Base-by-base conservation (phyloP, 345 rosid genomes). In the Rhizophora mangle region DNA sequence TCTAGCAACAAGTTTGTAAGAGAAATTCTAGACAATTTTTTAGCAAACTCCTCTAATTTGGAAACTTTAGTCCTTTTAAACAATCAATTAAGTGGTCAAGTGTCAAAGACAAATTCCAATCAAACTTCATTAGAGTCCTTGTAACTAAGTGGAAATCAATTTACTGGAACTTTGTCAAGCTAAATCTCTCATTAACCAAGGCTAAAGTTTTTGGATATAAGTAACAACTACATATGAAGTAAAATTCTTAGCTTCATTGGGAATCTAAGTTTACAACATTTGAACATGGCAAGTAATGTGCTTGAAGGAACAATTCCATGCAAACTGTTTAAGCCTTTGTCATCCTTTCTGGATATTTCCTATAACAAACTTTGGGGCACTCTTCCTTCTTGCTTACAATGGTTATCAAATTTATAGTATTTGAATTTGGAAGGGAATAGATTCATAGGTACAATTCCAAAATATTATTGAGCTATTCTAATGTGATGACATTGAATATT, bases 311-410 rank as follows among this genome's bases (percentile, higher is more conserved):
- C 32, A 31, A 31, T 31, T 31, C 32, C 32, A 31, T 31, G 32
- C 5, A 5, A 31, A 31, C 32, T 31, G 32, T 31, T 5, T 31
- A 31, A 2, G 5, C 37, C 58, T 16, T 0, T 1, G 2, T 29
- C 47, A 29, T 47, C 16, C 16, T 10, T 64, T 64, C 29, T 64
- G 21, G 58, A 49, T 22, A 64, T 64, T 26, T 64, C 68, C 6
- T 47, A 51, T 29, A 64, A 49, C 37, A 27, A 64, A 26, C 39
- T 64, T 26, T 18, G 39, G 27, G 68, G 68, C 51, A 29, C 16
- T 6, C 6, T 64, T 10, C 68, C 68, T 31, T 27, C 68, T 27
- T 64, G 68, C 56, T 64, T 64, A 2, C 47, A 64, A 47, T 36
- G 57, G 19, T 26, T 57, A 51, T 47, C 68, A 7, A 5, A 2